Conservation (phyloP, 305 asterid species). For the Coffea humblotiana region DNA sequence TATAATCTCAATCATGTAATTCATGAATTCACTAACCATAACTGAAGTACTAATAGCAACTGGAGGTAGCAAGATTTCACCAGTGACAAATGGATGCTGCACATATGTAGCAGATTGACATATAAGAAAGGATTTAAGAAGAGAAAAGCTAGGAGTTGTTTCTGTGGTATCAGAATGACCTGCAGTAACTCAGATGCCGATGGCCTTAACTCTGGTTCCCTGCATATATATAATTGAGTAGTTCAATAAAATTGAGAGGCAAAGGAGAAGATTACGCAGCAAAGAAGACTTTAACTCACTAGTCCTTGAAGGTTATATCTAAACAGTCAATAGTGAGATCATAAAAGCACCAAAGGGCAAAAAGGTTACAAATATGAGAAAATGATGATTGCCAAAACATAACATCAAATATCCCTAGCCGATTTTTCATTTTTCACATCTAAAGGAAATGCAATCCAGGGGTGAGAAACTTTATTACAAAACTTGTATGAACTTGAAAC, state of each 20-base stretch:
- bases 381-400: not conserved
- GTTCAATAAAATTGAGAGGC: not conserved
- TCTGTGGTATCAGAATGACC: constrained; percentile 27
- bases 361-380: not conserved
- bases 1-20: not conserved
- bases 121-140: not conserved
- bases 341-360: not conserved
- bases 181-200: constrained; percentile 42
- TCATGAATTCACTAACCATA: constrained; percentile 22
- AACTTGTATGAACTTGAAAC: not conserved
- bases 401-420: not conserved
- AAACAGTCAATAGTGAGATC: not conserved
- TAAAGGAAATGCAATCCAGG: not conserved
- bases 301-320: not conserved
- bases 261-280: not conserved
- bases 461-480: not conserved
- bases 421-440: not conserved
- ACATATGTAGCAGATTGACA: not conserved
- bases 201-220: constrained; percentile 45
- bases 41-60: constrained; percentile 3
- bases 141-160: not conserved
- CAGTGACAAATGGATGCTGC: constrained; percentile 43
- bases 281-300: not conserved
- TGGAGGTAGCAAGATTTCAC: constrained; percentile 19
- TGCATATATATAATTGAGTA: constrained; percentile 16